phyloP scores from a whole-genome alignment of 371 early-diverging fungal species.

The Rhizopus delemar region DNA sequence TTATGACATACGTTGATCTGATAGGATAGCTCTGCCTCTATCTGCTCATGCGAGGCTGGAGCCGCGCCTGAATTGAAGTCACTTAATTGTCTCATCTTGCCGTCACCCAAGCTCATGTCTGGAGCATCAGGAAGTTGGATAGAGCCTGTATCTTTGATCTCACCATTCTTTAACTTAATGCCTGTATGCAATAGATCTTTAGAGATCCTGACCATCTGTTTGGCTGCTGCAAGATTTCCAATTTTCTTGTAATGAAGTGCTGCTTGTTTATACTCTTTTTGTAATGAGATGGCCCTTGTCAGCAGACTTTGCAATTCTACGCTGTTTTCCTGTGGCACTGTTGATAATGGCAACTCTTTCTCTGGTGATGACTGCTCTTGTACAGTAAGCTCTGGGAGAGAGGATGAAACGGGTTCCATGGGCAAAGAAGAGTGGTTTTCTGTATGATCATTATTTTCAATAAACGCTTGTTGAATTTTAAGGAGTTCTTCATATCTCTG shows the following conservation, averaged over 20 bases:
- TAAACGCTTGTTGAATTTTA: conserved; percentile 2
- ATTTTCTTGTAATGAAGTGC: conserved; percentile 59
- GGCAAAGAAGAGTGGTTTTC: neutral
- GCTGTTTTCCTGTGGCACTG: conserved; percentile 2
- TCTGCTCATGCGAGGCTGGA: conserved; percentile 43
- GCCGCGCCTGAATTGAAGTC: conserved; percentile 6
- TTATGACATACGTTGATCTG: conserved; percentile 70
- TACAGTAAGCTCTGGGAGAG: neutral
- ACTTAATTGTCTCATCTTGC: conserved; percentile 37
- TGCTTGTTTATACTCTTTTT: conserved; percentile 64
- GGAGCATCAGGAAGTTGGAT: conserved; percentile 29
- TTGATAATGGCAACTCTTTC: neutral
- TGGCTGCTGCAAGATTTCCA: conserved; percentile 53
- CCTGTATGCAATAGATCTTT: conserved; percentile 46
- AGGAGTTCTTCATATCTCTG: conserved; percentile 26
- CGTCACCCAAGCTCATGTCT: conserved; percentile 41
- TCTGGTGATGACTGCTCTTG: neutral
- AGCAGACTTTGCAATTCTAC: conserved; percentile 22
- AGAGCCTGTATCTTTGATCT: conserved; percentile 15
- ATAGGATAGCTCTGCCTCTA: conserved; percentile 55
- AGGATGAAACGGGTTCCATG: neutral
- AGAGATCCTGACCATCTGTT: conserved; percentile 56
- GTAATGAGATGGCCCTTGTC: conserved; percentile 38
- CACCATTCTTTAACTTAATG: conserved; percentile 41
- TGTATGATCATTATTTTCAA: neutral